Evolutionary conservation across 2,329 filamentous ascomycete species (phyloP).

Genomic region (Venturiaceae sp.): DNA sequence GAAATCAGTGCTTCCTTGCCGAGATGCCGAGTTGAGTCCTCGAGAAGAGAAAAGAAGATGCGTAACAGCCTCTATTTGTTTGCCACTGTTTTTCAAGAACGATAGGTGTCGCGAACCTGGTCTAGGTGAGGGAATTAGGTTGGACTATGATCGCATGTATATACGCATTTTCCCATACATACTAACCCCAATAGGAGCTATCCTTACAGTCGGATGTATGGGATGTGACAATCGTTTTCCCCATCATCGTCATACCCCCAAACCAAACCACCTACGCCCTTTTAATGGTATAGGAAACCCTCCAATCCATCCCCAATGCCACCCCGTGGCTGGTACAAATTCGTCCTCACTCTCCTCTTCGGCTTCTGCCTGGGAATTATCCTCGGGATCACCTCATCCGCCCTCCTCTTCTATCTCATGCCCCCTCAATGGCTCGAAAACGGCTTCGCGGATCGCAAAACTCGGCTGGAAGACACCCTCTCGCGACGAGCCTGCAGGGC

Average conservation of each 20-base stretch:
- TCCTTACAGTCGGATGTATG: too few species aligned
- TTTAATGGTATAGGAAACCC: not conserved
- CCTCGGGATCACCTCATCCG: slow-evolving; percentile 6
- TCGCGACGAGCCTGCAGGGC: not conserved
- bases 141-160: too few species aligned
- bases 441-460: slow-evolving; percentile 3
- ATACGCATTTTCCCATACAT: too few species aligned
- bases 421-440: slow-evolving; percentile 7
- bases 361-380: slow-evolving; percentile 7
- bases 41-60: too few species aligned
- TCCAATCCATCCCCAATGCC: not conserved
- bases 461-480: not conserved
- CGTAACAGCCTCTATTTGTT: too few species aligned
- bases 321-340: slow-evolving; percentile 4
- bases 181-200: too few species aligned
- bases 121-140: too few species aligned
- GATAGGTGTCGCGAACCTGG: too few species aligned
- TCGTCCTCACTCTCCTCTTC: slow-evolving; percentile 3
- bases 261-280: not conserved
- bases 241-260: not conserved
- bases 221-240: too few species aligned
- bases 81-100: too few species aligned
- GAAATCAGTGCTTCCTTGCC: too few species aligned
- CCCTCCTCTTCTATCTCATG: slow-evolving; percentile 3
- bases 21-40: too few species aligned